phyloP scores from a whole-genome alignment of 2,329 filamentous ascomycete species.

The Trichothecium roseum region DNA sequence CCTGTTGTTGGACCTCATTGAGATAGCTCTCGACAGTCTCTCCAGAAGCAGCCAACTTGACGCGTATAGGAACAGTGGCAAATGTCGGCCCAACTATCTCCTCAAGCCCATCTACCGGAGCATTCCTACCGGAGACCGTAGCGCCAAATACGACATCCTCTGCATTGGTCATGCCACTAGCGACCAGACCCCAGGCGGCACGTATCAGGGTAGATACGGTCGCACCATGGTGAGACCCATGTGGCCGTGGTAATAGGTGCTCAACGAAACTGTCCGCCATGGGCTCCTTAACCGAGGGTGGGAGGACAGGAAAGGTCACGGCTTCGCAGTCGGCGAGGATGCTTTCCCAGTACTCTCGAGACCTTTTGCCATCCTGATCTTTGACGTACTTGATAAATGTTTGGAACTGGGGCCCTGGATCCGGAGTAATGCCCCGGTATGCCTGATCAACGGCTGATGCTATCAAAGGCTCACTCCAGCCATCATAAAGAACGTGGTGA shows the following conservation, averaged over 20 bases:
- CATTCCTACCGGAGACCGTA: conserved; percentile 13
- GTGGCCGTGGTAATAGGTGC: conserved; percentile 3
- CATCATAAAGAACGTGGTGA: conserved; percentile 41
- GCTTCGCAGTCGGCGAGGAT: not conserved
- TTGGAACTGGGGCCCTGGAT: conserved; percentile 21
- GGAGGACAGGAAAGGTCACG: conserved; percentile 3
- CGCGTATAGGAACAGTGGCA: conserved; percentile 14
- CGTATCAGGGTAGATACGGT: conserved; percentile 10
- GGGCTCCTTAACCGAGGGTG: conserved; percentile 3
- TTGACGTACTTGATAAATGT: conserved; percentile 30
- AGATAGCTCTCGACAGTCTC: conserved; percentile 27
- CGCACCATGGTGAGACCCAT: not conserved
- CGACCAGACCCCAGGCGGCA: conserved; percentile 18
- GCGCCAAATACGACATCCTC: conserved; percentile 18
- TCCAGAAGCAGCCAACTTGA: conserved; percentile 15
- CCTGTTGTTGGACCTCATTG: conserved; percentile 13
- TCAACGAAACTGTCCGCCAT: conserved; percentile 2
- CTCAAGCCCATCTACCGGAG: conserved; percentile 12
- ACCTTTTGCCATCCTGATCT: conserved; percentile 19
- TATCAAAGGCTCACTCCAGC: conserved; percentile 35
- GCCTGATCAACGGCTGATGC: conserved; percentile 27
- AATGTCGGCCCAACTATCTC: conserved; percentile 15
- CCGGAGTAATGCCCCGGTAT: conserved; percentile 15
- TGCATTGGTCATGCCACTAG: conserved; percentile 20
- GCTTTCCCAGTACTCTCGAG: conserved; percentile 29